Evolutionary conservation across 371 early-diverging fungal species (phyloP).

Genomic region (Mortierella sp.): DNA sequence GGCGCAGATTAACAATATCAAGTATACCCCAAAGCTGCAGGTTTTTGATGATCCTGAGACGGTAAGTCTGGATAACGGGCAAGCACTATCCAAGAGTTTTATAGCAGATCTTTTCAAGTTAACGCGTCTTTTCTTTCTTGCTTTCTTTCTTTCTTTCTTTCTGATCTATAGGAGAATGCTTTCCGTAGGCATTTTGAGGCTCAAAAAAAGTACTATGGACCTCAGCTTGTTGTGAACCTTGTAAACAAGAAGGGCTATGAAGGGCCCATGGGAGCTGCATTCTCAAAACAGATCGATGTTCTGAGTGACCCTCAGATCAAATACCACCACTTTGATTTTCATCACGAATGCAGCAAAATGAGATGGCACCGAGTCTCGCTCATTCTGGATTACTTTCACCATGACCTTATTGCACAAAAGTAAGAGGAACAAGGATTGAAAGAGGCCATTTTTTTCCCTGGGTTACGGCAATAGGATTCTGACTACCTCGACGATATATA

Average conservation of each 20-base stretch:
- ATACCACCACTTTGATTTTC: conserved; percentile 97
- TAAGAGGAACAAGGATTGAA: conserved; percentile 47
- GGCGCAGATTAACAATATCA: conserved; percentile 91
- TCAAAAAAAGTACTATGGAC: conserved; percentile 77
- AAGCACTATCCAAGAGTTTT: background rate
- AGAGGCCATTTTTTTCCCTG: too few species aligned
- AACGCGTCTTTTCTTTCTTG: background rate
- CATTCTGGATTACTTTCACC: conserved; percentile 78
- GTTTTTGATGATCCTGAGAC: conserved; percentile 74
- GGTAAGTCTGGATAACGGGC: conserved; percentile 55
- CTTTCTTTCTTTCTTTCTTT: background rate
- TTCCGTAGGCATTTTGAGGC: conserved; percentile 80
- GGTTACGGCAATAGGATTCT: too few species aligned
- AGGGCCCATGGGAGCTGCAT: conserved; percentile 82
- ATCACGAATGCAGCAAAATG: conserved; percentile 94
- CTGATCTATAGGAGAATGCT: conserved; percentile 41
- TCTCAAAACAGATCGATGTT: conserved; percentile 68
- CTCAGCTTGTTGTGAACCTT: conserved; percentile 89
- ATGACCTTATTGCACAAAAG: conserved; percentile 73
- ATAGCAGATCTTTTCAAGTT: too few species aligned
- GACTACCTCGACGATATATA: background rate
- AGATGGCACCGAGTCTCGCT: conserved; percentile 84
- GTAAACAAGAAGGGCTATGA: conserved; percentile 94
- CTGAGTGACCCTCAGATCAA: conserved; percentile 67
- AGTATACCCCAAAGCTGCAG: conserved; percentile 91